Conservation (phyloP, 192 early-diverging fungal species). For the Chytriomyces sp. region DNA sequence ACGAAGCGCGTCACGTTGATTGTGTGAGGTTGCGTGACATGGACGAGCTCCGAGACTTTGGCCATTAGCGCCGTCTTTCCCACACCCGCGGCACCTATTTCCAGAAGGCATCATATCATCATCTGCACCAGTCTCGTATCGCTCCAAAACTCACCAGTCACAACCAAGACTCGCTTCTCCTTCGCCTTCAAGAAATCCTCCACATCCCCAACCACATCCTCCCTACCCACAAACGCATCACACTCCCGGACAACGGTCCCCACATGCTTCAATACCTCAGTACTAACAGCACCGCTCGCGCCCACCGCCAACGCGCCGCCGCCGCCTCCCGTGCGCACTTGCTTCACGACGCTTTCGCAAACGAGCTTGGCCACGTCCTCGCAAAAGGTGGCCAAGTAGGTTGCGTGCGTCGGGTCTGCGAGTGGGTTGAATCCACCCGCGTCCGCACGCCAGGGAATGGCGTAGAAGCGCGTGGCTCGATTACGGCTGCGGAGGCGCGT, state of each 20-base stretch:
- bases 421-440: constrained; percentile 18
- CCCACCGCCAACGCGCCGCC: neutral
- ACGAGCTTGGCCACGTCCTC: constrained; percentile 26
- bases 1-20: constrained; percentile 21
- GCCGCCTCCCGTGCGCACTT: neutral
- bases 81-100: constrained; percentile 23
- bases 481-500: constrained; percentile 20
- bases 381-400: constrained; percentile 23
- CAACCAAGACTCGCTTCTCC: constrained; percentile 13
- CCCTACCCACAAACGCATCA: constrained; percentile 28
- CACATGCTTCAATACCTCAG: constrained; percentile 25
- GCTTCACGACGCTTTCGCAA: constrained; percentile 33
- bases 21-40: neutral
- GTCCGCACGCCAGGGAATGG: constrained; percentile 30
- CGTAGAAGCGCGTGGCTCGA: constrained; percentile 33
- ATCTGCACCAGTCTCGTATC: neutral
- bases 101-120: neutral
- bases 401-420: constrained; percentile 15
- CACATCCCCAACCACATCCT: constrained; percentile 1
- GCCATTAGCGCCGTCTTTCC: constrained; percentile 32
- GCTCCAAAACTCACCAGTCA: constrained; percentile 17
- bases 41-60: constrained; percentile 9
- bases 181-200: constrained; percentile 4
- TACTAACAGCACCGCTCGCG: neutral
- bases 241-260: constrained; percentile 3